These are phyloP conservation scores for Oidiodendron maius DNA, from an alignment of 495 filamentous ascomycete species.

Conservation along the genomic window DNA sequence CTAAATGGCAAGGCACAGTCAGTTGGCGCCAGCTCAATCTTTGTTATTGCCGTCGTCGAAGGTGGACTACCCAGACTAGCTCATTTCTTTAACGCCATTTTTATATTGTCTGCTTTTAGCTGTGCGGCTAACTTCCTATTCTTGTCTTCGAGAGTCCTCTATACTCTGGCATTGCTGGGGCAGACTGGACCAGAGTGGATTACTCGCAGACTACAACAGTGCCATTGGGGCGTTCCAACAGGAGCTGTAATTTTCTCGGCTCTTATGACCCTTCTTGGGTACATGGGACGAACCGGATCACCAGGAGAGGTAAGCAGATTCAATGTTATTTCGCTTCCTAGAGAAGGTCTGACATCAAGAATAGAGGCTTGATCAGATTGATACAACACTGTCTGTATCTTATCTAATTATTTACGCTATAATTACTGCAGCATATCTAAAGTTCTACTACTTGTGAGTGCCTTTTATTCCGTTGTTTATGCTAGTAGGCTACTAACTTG, in stretches of 20 bases:
- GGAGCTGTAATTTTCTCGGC: no score
- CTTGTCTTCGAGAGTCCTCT: slow-evolving; percentile 38
- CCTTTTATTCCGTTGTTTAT: background rate
- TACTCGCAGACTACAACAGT: slow-evolving; percentile 26
- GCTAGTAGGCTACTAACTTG: background rate
- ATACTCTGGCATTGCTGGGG: slow-evolving; percentile 36
- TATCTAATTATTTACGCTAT: slow-evolving; percentile 36
- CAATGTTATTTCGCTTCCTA: slow-evolving; percentile 6
- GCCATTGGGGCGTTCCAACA: slow-evolving; percentile 42
- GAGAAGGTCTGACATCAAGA: slow-evolving; percentile 28
- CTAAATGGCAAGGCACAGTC: slow-evolving; percentile 36
- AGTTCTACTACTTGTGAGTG: slow-evolving; percentile 34
- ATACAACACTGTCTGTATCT: slow-evolving; percentile 39
- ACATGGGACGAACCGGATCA: slow-evolving; percentile 36
- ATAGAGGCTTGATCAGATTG: slow-evolving; percentile 38
- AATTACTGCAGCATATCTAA: slow-evolving; percentile 38
- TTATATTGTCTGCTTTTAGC: slow-evolving; percentile 41
- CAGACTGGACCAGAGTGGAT: slow-evolving; percentile 34
- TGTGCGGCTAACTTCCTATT: slow-evolving; percentile 41
- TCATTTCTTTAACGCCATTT: slow-evolving; percentile 43
- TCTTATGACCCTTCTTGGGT: slow-evolving; percentile 40
- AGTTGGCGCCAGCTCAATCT: slow-evolving; percentile 33
- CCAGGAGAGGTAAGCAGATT: slow-evolving; percentile 27
- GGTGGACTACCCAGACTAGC: slow-evolving; percentile 33
- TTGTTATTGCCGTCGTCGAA: slow-evolving; percentile 39